Base-by-base conservation (phyloP, 2,329 filamentous ascomycete genomes). In the Phyllosticta citrichinensis region DNA sequence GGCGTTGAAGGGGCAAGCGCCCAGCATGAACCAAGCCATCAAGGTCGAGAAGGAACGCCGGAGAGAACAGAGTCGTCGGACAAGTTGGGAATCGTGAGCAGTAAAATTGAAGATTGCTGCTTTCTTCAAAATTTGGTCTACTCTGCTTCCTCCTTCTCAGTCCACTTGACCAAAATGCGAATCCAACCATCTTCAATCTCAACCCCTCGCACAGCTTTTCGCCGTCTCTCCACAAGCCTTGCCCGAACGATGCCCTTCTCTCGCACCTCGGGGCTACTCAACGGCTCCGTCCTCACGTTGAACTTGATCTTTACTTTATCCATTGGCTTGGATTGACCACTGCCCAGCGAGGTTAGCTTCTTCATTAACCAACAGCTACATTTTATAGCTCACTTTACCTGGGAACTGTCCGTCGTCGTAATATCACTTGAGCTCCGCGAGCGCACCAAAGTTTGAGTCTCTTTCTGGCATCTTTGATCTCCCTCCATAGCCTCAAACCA, bases 1-100 rank as follows among this genome's bases (percentile, higher is more conserved):
- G 24, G 75, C 76, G 19, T 80, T 82, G 47, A 71, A 74, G 63
- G 70, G 63, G 19, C 76, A 79, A 24, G 71, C 71, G 17, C 68
- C 83, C 60, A 91, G 87, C 71, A 70, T 89, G 67, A 87, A 80
- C 66, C 87, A 89, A 74, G 87, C 87, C 8, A 81, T 80, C 67
- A 90, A 86, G 77, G 77, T 75, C 63, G 83, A 84, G 64, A 89
- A 87, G 73, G 81, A 83, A 22, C 59, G 55, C 47, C 52, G 59
- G 17, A 61, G 52, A 52, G 59, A 47, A n/a, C 40, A 19, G 40
- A 19, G 40, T n/a, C 14, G 40, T 8, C 40, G 40, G 14, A 47
- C 40, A 47, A 47, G 40, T 47, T 47, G 40, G 40, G 40, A 47
- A 6, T n/a, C 17, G 17, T 47, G n/a, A 47, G 6, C 2, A n/a